Base-by-base conservation (phyloP, 257 asterid species). In the Solanum tacnaense region DNA sequence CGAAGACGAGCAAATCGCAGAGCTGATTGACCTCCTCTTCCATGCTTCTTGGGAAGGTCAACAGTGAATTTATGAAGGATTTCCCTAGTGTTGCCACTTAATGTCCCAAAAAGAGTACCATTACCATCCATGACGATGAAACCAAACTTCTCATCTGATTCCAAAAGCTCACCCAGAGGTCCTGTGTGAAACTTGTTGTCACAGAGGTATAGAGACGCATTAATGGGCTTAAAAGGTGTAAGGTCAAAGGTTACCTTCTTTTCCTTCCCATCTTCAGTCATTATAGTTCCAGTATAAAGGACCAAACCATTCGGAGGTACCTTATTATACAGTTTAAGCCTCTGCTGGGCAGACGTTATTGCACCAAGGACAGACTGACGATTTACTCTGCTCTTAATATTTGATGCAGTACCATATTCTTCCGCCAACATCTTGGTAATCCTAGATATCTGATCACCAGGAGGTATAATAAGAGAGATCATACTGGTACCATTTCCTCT, bases 21-120 rank as follows among this genome's bases (percentile, higher is more conserved):
- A 41, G 93, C 93, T 46, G 93, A 92, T 85, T 90, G 93, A 71
- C 92, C 93, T 87, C 93, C 93, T 88, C 92, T 90, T 34, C 93
- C 93, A 25, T 92, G 93, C 83, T 92, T 92, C 86, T 92, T 90
- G 38, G 93, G 92, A 86, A 92, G 93, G 85, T 92, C 93, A 67
- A 92, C 93, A 8, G 91, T 92, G 87, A 92, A 92, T 72, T 90
- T 90, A 38, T 92, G 93, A 88, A 92, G 93, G 13, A 92, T 87
- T 87, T 92, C 93, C 84, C 92, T 88, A 5, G 93, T 92, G 86
- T 92, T 92, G 21, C 93, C 93, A 85, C 93, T 92, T 83, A 92
- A 86, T 83, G 93, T 92, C 49, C 93, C 93, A 81, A 92, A 92
- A 21, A 90, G 91, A 9, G 93, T 92, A 44, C 93, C 93, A 67